Conservation (phyloP, 371 early-diverging fungal species). For the Fennellomyces sp. region DNA sequence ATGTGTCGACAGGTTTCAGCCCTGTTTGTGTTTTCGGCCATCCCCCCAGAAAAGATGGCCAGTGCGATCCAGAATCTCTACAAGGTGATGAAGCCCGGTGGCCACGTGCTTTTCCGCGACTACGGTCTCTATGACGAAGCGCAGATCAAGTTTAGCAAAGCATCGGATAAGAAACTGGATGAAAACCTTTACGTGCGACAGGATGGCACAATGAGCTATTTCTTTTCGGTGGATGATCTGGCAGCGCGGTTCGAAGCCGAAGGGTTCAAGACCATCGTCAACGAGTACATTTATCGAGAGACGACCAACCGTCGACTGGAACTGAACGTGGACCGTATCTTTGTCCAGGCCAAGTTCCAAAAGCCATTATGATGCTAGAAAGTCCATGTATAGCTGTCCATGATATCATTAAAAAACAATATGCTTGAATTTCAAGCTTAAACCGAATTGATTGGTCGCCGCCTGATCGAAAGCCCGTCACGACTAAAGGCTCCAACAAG, state of each 20-base stretch:
- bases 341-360: slow-evolving; percentile 86
- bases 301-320: slow-evolving; percentile 83
- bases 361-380: slow-evolving; percentile 37
- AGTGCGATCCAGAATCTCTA: slow-evolving; percentile 67
- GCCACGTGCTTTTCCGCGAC: slow-evolving; percentile 83
- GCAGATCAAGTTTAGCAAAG: slow-evolving; percentile 80
- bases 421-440: too few relatives aligned
- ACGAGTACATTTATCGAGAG: slow-evolving; percentile 77
- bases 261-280: slow-evolving; percentile 72
- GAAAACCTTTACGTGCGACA: slow-evolving; percentile 89
- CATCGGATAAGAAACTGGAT: slow-evolving; percentile 72
- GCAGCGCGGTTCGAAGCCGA: slow-evolving; percentile 57
- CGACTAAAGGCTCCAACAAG: too few relatives aligned
- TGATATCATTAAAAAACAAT: too few relatives aligned
- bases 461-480: too few relatives aligned
- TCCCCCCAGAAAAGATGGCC: slow-evolving; percentile 82
- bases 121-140: slow-evolving; percentile 91
- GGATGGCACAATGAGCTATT: slow-evolving; percentile 83
- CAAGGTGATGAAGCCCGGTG: slow-evolving; percentile 76
- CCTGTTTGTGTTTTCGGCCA: slow-evolving; percentile 85
- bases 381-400: neutral
- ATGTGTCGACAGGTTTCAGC: slow-evolving; percentile 56
- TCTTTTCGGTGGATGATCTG: slow-evolving; percentile 64
- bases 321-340: slow-evolving; percentile 80
- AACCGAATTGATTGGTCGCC: too few relatives aligned